These are phyloP conservation scores for Goniomonas avonlea DNA, from an alignment of 78 protist species.

Conservation along the genomic window DNA sequence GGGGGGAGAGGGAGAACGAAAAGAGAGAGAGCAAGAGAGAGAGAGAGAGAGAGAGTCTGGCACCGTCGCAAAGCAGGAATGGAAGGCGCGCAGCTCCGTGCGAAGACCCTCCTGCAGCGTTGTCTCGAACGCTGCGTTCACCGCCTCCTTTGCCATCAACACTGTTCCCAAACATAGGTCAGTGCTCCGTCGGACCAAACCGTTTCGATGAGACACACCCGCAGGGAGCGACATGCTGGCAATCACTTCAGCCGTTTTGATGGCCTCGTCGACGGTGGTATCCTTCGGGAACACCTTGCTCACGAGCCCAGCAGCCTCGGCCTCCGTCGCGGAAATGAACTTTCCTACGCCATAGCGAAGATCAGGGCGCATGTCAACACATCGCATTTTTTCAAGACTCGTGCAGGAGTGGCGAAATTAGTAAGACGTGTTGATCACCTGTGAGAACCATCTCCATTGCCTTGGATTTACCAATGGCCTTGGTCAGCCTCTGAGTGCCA, in stretches of 20 bases:
- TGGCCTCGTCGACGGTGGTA: constrained; percentile 37
- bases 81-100: constrained; percentile 79
- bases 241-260: constrained; percentile 45
- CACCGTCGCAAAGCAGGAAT: constrained; percentile 80
- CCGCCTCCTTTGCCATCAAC: constrained; percentile 61
- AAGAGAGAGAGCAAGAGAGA: too few species aligned
- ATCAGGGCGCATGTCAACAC: too few species aligned
- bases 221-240: constrained; percentile 62
- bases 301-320: constrained; percentile 25
- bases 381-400: too few species aligned
- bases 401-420: too few species aligned
- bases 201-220: background rate
- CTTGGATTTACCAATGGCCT: constrained; percentile 84
- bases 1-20: too few species aligned
- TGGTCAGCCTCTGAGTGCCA: constrained; percentile 87
- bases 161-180: background rate
- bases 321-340: constrained; percentile 61
- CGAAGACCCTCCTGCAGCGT: constrained; percentile 71
- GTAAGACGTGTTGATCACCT: too few species aligned
- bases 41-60: too few species aligned
- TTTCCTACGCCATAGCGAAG: background rate
- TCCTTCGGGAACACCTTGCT: constrained; percentile 56
- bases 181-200: background rate
- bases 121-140: constrained; percentile 51
- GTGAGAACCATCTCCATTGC: constrained; percentile 92